These are phyloP conservation scores for Psilocybe subaeruginosa DNA, from an alignment of 768 basidiomycete genomes.

Conservation along the genomic window DNA sequence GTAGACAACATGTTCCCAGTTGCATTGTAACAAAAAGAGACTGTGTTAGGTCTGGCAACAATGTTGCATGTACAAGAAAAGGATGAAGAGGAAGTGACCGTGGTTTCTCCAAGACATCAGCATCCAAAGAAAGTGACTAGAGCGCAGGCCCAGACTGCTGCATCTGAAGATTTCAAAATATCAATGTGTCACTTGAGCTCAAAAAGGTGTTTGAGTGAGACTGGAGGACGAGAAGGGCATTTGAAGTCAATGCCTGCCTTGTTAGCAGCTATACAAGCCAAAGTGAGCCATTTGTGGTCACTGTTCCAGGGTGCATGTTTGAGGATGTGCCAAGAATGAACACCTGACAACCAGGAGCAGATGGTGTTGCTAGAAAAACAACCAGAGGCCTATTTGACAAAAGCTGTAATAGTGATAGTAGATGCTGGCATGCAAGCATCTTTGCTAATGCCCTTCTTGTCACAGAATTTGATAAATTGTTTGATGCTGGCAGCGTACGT, in stretches of 20 bases:
- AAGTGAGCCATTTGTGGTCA: conserved; percentile 25
- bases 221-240: conserved; percentile 28
- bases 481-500: conserved; percentile 39
- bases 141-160: conserved; percentile 39
- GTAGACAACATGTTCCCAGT: neutral
- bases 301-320: conserved; percentile 39
- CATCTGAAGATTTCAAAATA: conserved; percentile 27
- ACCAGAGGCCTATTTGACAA: conserved; percentile 20
- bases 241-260: conserved; percentile 23
- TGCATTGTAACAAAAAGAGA: too few species aligned
- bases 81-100: conserved; percentile 11
- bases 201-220: conserved; percentile 35
- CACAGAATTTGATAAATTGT: conserved; percentile 39
- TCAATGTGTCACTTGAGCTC: conserved; percentile 25
- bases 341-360: conserved; percentile 35
- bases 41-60: neutral
- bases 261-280: conserved; percentile 15
- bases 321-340: conserved; percentile 38
- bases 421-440: conserved; percentile 33
- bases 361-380: conserved; percentile 23
- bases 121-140: conserved; percentile 38
- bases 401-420: conserved; percentile 30
- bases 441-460: conserved; percentile 29
- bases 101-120: conserved; percentile 29
- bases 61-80: too few species aligned